phyloP scores from a whole-genome alignment of 176 grass and related monocot genomes.

The Avena atlantica region DNA sequence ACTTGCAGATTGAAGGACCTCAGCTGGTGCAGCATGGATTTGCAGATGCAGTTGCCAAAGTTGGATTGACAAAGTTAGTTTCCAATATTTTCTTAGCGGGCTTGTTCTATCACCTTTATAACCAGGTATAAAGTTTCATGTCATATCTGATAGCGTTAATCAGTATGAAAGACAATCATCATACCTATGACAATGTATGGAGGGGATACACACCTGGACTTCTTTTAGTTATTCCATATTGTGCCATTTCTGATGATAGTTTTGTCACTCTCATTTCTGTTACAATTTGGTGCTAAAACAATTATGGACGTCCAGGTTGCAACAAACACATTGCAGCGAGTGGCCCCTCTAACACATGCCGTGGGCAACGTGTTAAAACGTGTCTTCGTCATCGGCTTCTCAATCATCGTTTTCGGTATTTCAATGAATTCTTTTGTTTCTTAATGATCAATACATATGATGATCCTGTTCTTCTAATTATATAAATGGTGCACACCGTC shows the following conservation, averaged over 20 bases:
- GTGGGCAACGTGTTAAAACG: constrained; percentile 96
- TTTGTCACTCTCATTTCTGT: constrained; percentile 14
- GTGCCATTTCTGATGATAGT: constrained; percentile 23
- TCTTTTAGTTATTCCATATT: constrained; percentile 13
- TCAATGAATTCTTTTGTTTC: constrained; percentile 30
- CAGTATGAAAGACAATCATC: background rate
- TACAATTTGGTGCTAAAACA: constrained; percentile 22
- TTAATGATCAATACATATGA: constrained; percentile 24
- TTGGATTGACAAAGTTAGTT: constrained; percentile 73
- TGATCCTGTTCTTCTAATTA: constrained; percentile 26
- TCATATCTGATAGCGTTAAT: background rate
- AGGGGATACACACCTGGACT: background rate
- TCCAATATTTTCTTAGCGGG: constrained; percentile 78
- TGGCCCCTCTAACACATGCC: constrained; percentile 88
- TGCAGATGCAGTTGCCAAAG: constrained; percentile 76
- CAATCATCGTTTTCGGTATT: constrained; percentile 81
- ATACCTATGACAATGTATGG: background rate
- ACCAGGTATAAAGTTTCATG: constrained; percentile 65
- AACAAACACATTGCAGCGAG: constrained; percentile 90
- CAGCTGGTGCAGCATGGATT: constrained; percentile 75
- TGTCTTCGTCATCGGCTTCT: constrained; percentile 95
- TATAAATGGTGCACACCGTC: background rate
- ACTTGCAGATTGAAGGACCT: constrained; percentile 78
- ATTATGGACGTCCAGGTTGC: constrained; percentile 60
- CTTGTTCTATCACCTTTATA: constrained; percentile 96